Evolutionary conservation across 495 filamentous ascomycete genomes (phyloP), one percentile per base, ranked within the genome.

Genomic region (Penicillium goetzii): DNA sequence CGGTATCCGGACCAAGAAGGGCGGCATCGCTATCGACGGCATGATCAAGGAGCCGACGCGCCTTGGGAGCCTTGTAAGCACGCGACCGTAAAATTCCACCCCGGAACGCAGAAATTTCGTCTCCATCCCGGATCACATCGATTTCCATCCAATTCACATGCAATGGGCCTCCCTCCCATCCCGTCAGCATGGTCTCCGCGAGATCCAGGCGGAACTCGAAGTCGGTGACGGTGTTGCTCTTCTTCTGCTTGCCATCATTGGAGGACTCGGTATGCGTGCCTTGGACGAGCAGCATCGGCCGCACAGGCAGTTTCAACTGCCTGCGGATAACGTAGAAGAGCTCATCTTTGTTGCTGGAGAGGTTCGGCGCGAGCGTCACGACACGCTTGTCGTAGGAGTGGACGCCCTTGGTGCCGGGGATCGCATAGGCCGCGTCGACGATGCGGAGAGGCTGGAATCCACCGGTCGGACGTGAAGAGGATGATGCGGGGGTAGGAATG

Each of bases 201-300:
- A 80, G 66, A 41, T 81, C 74, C 19, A 81, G 61, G 21, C 60
- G 67, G 61, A 81, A 81, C 9, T 73, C 41, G 41, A 81, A 81
- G 62, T 81, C 79, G 2, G 68, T 67, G 11, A 80, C 72, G 2
- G 55, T 67, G 53, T 71, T 67, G 34, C 45, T 70, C n/a, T 65
- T 68, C 32, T 72, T 74, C 19, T 80, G 64, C n/a, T 77, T 75
- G 9, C 61, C 60, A 57, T 68, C 61, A 9, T 65, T 58, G 15
- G 56, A 60, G 3, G 66, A 61, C 41, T 80, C 73, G 10, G 60
- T 69, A 56, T 81, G 79, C 4, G 65, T 66, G 26, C 79, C 79
- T 25, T 62, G 56, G 21, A 81, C 59, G 36, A 51, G 53, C n/a
- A 81, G 69, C 8, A 69, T 61, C 14, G 77, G 78, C 1, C 75